A percentile compares a stretch with the other conserved stretches of the same genome.
Conservation (phyloP, 805 yeast species). For the Wickerhamiella slavikovae region DNA sequence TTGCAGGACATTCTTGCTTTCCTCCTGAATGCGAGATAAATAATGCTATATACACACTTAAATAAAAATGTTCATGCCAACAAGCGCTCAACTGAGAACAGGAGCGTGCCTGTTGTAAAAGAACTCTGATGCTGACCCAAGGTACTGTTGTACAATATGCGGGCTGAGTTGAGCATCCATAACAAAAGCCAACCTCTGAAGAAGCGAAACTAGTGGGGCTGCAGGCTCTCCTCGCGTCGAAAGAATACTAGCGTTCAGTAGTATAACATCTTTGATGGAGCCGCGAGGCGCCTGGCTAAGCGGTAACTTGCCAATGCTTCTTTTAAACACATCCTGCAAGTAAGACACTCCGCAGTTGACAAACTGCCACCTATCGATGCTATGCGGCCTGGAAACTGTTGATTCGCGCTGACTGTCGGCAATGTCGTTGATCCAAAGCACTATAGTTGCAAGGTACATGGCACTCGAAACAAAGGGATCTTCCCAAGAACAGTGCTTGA, state of each 20-base stretch:
- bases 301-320: neutral
- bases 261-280: conserved; percentile 5
- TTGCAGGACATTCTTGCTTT: too few species aligned
- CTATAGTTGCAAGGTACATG: conserved; percentile 13
- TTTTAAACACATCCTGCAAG: conserved; percentile 6
- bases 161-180: too few species aligned
- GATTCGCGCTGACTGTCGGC: neutral
- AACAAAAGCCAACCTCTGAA: too few species aligned
- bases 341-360: conserved; percentile 12
- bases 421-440: conserved; percentile 15
- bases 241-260: conserved; percentile 11
- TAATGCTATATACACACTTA: too few species aligned
- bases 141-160: too few species aligned
- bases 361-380: conserved; percentile 8
- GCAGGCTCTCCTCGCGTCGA: too few species aligned
- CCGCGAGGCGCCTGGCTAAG: neutral
- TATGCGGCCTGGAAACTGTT: conserved; percentile 2
- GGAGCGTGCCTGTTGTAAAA: too few species aligned
- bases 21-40: too few species aligned
- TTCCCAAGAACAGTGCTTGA: conserved; percentile 6
- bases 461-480: conserved; percentile 12
- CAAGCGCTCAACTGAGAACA: too few species aligned
- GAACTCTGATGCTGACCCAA: too few species aligned
- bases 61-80: too few species aligned
- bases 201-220: too few species aligned